These are phyloP conservation scores for Chlorella sp. DNA, from an alignment of 139 green algal species.

Conservation along the genomic window DNA sequence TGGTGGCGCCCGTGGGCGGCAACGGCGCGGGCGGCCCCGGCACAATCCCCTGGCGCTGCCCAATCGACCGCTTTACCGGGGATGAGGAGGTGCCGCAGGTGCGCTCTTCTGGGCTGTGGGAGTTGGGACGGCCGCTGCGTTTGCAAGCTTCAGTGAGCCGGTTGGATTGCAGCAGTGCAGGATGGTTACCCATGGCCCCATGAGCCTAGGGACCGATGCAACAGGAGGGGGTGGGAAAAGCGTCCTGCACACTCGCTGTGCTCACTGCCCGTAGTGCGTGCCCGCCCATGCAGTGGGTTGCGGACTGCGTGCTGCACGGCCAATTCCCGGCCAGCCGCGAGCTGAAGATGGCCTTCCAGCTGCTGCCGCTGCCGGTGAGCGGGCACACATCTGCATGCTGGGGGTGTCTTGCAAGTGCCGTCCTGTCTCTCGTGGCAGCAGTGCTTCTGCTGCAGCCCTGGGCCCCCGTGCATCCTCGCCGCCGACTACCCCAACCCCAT, in stretches of 20 bases:
- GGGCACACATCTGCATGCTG: no score
- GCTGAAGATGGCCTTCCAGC: slow-evolving; percentile 84
- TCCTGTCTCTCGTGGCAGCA: no score
- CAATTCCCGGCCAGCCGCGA: slow-evolving; percentile 33
- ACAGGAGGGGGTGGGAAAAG: neutral
- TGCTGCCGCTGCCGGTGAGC: slow-evolving; percentile 71
- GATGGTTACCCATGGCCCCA: neutral
- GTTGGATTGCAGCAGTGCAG: no score
- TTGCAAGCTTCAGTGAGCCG: neutral
- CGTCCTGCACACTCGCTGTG: neutral
- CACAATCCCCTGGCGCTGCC: slow-evolving; percentile 14
- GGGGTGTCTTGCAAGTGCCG: no score
- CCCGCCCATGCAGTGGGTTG: slow-evolving; percentile 64
- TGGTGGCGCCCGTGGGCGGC: neutral
- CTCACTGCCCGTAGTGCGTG: neutral
- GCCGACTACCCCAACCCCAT: no score
- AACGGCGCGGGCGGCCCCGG: neutral
- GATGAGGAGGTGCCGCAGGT: slow-evolving; percentile 14
- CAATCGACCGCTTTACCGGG: slow-evolving; percentile 7
- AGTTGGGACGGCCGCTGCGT: no score
- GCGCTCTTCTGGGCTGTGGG: neutral
- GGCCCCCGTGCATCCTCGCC: no score
- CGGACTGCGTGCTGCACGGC: slow-evolving; percentile 70
- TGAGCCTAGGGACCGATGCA: neutral
- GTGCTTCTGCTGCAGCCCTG: no score